A percentile compares a stretch with the other conserved stretches of the same genome.
Evolutionary conservation across 1,139 yeast species (phyloP).

Genomic region (Yamadazyma diddensiae): DNA sequence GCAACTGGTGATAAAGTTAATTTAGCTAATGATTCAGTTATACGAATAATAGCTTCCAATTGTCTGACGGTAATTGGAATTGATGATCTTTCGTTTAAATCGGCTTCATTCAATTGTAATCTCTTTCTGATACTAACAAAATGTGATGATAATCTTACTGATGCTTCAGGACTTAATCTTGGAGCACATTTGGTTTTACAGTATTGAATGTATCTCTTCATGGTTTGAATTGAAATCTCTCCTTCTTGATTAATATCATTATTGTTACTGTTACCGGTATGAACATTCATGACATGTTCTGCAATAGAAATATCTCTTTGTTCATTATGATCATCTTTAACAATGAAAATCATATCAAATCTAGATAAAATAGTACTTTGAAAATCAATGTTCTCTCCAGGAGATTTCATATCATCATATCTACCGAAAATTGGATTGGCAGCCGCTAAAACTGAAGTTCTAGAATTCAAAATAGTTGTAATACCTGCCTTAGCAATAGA

Average conservation of each 20-base stretch:
- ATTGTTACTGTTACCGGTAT: constrained; percentile 61
- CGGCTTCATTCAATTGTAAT: constrained; percentile 76
- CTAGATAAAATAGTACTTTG: constrained; percentile 96
- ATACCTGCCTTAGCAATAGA: constrained; percentile 99
- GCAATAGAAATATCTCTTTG: constrained; percentile 87
- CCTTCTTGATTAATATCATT: constrained; percentile 62
- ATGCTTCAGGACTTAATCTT: constrained; percentile 81
- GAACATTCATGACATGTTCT: constrained; percentile 91
- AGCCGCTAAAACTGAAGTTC: constrained; percentile 96
- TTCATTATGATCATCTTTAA: constrained; percentile 91
- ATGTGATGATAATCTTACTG: constrained; percentile 89
- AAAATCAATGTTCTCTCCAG: constrained; percentile 97
- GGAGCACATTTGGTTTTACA: constrained; percentile 93
- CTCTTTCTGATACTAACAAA: constrained; percentile 88
- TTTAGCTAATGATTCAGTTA: constrained; percentile 92
- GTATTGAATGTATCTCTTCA: constrained; percentile 91
- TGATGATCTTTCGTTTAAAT: constrained; percentile 85
- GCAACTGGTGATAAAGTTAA: constrained; percentile 81
- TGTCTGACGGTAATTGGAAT: constrained; percentile 98
- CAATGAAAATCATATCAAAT: constrained; percentile 97
- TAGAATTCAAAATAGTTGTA: constrained; percentile 89
- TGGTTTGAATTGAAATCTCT: constrained; percentile 84
- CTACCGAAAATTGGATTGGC: constrained; percentile 98
- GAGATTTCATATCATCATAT: constrained; percentile 91
- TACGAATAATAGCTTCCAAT: constrained; percentile 94